A percentile compares a stretch with the other conserved stretches of the same genome.
Evolutionary conservation across 306 rosid genomes (phyloP).

Genomic region (Trichosanthes truncata): DNA sequence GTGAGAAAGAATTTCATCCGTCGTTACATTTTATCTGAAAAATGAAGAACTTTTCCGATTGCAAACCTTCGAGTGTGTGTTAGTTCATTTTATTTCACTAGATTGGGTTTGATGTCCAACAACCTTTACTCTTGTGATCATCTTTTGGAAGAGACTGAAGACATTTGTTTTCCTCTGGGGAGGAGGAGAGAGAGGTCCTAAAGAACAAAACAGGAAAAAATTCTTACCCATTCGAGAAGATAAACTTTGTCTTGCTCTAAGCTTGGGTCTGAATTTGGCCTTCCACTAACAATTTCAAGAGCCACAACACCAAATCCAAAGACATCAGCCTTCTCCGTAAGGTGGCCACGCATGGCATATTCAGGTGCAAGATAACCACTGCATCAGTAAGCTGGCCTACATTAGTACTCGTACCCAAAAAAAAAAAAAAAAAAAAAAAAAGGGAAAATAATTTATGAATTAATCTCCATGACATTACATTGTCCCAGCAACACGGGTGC

Average conservation of each 20-base stretch:
- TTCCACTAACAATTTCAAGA: conserved; percentile 62
- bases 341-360: conserved; percentile 82
- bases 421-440: neutral
- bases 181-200: neutral
- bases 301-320: conserved; percentile 87
- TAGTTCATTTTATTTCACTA: neutral
- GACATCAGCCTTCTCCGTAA: conserved; percentile 74
- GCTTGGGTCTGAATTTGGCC: conserved; percentile 53
- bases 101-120: neutral
- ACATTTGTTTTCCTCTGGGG: neutral
- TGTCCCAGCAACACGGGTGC: conserved; percentile 75
- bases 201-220: neutral
- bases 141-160: neutral
- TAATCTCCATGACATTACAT: conserved; percentile 32
- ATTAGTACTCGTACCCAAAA: neutral
- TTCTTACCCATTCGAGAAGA: conserved; percentile 70
- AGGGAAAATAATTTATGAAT: neutral
- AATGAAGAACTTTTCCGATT: neutral
- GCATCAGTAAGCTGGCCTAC: conserved; percentile 2
- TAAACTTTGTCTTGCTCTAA: conserved; percentile 45
- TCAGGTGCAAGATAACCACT: conserved; percentile 93
- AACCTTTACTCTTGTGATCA: neutral
- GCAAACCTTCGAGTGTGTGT: neutral
- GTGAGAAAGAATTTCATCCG: neutral
- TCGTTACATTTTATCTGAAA: too few relatives aligned